phyloP scores from a whole-genome alignment of 2,329 filamentous ascomycete species.

The Raffaelea albimanens region DNA sequence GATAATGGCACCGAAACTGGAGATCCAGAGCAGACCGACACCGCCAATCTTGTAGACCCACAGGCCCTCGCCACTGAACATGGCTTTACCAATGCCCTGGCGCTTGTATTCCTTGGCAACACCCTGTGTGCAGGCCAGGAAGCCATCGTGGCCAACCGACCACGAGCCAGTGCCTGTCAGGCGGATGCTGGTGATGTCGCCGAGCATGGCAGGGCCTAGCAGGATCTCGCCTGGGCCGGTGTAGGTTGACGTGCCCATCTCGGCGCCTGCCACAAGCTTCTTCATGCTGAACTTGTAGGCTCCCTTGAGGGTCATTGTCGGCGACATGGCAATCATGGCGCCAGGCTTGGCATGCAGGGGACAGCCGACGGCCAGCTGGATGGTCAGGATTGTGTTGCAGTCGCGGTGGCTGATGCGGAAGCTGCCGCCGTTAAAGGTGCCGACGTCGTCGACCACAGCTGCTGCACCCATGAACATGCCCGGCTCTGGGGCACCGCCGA shows the following conservation, averaged over 20 bases:
- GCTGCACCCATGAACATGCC: slow-evolving; percentile 55
- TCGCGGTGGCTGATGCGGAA: slow-evolving; percentile 91
- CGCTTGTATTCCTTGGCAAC: slow-evolving; percentile 79
- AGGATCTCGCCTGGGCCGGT: slow-evolving; percentile 88
- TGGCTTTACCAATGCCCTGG: slow-evolving; percentile 77
- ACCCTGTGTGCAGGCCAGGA: slow-evolving; percentile 77
- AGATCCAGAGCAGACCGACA: slow-evolving; percentile 75
- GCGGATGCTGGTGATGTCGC: slow-evolving; percentile 75
- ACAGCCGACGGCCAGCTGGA: slow-evolving; percentile 84
- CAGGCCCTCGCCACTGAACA: slow-evolving; percentile 88
- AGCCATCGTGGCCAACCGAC: slow-evolving; percentile 80
- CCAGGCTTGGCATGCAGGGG: slow-evolving; percentile 75
- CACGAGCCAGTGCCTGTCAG: slow-evolving; percentile 65
- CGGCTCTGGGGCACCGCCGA: slow-evolving; percentile 29
- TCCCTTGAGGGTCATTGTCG: slow-evolving; percentile 75
- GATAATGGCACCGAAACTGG: slow-evolving; percentile 90
- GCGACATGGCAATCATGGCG: slow-evolving; percentile 91
- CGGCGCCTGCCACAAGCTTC: slow-evolving; percentile 76
- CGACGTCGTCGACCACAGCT: slow-evolving; percentile 68
- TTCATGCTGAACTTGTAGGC: slow-evolving; percentile 79
- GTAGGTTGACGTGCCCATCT: slow-evolving; percentile 69
- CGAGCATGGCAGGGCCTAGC: slow-evolving; percentile 68
- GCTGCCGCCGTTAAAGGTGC: slow-evolving; percentile 94
- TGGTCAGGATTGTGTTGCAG: slow-evolving; percentile 77
- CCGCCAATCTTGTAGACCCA: slow-evolving; percentile 85